Percentiles rank a stretch among this genome's conserved stretches.
Conservation (phyloP, 1,284 basidiomycete species). For the Irpex sp. region DNA sequence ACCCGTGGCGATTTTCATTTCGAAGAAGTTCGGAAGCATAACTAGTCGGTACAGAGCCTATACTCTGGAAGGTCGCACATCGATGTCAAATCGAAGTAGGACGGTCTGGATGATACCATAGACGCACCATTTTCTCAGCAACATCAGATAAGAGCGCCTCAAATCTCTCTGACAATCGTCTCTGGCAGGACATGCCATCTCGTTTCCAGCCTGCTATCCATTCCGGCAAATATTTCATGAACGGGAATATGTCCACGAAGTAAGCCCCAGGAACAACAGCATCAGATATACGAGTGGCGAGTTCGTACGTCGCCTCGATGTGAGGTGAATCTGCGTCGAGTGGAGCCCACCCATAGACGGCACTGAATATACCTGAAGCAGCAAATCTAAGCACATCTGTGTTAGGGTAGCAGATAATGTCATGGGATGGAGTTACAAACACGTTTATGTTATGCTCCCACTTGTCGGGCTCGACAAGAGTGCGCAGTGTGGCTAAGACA, state of each 20-base stretch:
- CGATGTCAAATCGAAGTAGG: neutral
- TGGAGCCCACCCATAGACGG: neutral
- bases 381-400: neutral
- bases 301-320: neutral
- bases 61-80: neutral
- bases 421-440: neutral
- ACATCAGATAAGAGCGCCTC: neutral
- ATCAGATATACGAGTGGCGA: neutral
- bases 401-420: neutral
- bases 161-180: neutral
- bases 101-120: neutral
- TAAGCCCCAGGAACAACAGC: conserved; percentile 25
- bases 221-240: conserved; percentile 15
- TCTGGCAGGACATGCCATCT: neutral
- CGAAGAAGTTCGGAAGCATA: neutral
- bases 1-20: neutral
- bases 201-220: neutral
- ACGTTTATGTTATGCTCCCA: neutral
- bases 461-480: neutral
- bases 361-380: neutral
- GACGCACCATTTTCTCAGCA: neutral
- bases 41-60: neutral
- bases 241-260: conserved; percentile 28
- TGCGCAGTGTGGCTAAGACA: neutral
- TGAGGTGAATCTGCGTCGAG: neutral